Evolutionary conservation across 148 eudicot genomes (phyloP).

Genomic region (Nyssa sinensis): DNA sequence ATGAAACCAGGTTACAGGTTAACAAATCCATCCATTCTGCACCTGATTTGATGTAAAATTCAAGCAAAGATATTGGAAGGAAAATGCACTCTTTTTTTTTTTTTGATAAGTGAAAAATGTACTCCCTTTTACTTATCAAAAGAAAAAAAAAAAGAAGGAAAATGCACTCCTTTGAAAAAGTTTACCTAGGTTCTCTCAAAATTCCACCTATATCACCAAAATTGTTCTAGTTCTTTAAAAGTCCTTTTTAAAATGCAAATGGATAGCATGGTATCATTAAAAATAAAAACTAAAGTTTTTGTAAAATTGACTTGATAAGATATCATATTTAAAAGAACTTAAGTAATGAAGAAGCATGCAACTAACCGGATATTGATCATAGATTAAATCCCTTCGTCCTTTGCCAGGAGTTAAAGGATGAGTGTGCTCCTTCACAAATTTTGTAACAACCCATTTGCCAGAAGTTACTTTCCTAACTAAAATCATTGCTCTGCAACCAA

Average conservation of each 20-base stretch:
- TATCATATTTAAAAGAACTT: neutral
- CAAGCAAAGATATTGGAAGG: too few species aligned
- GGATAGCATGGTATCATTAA: neutral
- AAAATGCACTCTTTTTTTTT: too few species aligned
- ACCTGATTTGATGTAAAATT: neutral
- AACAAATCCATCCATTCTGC: neutral
- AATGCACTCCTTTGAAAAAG: neutral
- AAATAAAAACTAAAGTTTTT: neutral
- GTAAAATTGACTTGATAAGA: too few species aligned
- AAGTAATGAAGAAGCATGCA: constrained; percentile 13
- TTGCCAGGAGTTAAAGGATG: constrained; percentile 85
- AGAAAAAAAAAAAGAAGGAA: too few species aligned
- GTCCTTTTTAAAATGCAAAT: neutral
- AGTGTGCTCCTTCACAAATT: constrained; percentile 88
- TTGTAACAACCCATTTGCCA: constrained; percentile 86
- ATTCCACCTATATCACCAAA: neutral
- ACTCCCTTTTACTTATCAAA: too few species aligned
- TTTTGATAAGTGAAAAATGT: too few species aligned
- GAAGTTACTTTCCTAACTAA: constrained; percentile 77
- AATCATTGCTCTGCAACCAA: constrained; percentile 96
- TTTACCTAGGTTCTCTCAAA: neutral
- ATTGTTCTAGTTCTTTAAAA: neutral
- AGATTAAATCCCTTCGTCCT: constrained; percentile 73
- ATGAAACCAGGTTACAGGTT: neutral
- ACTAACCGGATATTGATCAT: constrained; percentile 89